Percentiles rank a stretch among this genome's conserved stretches.
Conservation (phyloP, 176 grass and related monocot species). For the Aegilops longissima region DNA sequence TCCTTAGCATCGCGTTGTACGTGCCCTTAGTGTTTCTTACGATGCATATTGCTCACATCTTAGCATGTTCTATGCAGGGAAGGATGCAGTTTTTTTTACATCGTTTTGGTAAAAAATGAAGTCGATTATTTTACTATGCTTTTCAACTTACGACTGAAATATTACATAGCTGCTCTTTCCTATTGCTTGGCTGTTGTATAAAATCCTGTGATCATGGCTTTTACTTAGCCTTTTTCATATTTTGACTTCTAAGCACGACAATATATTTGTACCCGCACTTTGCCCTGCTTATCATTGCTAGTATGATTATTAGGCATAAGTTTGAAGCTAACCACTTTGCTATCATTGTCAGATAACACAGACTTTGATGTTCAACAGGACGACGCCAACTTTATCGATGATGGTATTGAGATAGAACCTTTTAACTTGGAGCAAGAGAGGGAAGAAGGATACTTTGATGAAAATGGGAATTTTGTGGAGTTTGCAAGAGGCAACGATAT, state of each 20-base stretch:
- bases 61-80: not conserved
- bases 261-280: not conserved
- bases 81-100: not conserved
- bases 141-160: not conserved
- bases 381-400: slow-evolving; percentile 66
- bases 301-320: slow-evolving; percentile 3
- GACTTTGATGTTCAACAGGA: slow-evolving; percentile 60
- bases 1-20: too few relatives aligned
- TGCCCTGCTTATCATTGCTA: not conserved
- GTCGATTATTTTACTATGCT: not conserved
- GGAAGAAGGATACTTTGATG: slow-evolving; percentile 96
- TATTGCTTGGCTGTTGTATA: not conserved
- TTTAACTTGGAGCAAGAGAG: slow-evolving; percentile 97
- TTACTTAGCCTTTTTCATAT: not conserved
- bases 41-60: not conserved
- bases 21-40: not conserved
- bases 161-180: not conserved
- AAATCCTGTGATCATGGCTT: not conserved
- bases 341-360: slow-evolving; percentile 37
- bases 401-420: slow-evolving; percentile 88
- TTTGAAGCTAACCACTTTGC: not conserved
- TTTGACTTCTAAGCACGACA: not conserved
- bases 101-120: not conserved
- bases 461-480: slow-evolving; percentile 86
- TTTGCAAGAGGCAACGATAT: slow-evolving; percentile 76